Conservation (phyloP, 768 basidiomycete species). For the Pulveroboletus sp. region DNA sequence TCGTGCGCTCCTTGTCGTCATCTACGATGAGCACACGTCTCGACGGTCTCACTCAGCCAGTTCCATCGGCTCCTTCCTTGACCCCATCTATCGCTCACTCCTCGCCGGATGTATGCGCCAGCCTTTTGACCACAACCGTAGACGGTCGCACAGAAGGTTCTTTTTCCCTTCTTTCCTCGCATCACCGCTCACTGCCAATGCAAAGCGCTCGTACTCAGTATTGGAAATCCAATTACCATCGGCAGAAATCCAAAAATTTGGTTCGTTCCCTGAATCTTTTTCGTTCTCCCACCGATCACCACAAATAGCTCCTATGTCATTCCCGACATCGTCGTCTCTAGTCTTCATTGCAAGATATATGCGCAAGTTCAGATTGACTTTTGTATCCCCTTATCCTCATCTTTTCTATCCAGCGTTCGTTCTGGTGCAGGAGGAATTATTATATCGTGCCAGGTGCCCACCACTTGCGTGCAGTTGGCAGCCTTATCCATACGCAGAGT, state of each 20-base stretch:
- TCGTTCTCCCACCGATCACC: constrained; percentile 1
- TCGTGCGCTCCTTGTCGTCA: constrained; percentile 1
- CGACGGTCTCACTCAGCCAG: constrained; percentile 28
- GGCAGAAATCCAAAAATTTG: constrained; percentile 71
- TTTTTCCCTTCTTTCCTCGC: neutral
- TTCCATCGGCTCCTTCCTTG: constrained; percentile 24
- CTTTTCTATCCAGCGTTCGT: constrained; percentile 46
- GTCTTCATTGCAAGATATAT: constrained; percentile 75
- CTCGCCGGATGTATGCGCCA: constrained; percentile 60
- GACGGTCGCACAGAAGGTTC: constrained; percentile 67
- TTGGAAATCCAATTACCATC: constrained; percentile 63
- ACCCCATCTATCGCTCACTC: constrained; percentile 7
- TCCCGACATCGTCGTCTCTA: constrained; percentile 60
- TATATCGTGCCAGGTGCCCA: constrained; percentile 70
- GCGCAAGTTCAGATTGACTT: constrained; percentile 46
- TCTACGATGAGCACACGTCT: constrained; percentile 17
- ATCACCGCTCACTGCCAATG: constrained; percentile 1
- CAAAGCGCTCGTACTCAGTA: constrained; percentile 56
- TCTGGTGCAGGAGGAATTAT: constrained; percentile 71
- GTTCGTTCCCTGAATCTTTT: constrained; percentile 31
- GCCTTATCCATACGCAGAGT: neutral
- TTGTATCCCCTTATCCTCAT: neutral
- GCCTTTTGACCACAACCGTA: constrained; percentile 56
- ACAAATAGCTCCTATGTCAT: constrained; percentile 56
- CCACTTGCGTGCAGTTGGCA: neutral